Conservation (phyloP, 2,329 filamentous ascomycete species). For the Alternaria solani region DNA sequence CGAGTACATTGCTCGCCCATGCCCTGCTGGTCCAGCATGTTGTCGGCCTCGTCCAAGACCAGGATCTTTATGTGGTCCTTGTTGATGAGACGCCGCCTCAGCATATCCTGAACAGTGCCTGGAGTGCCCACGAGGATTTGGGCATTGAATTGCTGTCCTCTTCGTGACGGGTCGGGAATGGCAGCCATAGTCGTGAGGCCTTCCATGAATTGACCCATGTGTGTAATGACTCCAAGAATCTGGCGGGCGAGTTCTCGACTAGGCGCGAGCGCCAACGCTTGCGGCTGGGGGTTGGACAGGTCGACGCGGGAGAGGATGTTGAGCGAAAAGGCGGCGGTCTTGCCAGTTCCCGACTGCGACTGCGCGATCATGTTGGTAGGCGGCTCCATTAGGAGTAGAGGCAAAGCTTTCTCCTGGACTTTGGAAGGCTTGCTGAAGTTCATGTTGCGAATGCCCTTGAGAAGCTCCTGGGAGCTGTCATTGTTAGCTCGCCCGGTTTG, state of each 20-base stretch:
- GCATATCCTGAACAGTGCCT: conserved; percentile 88
- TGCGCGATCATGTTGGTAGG: conserved; percentile 95
- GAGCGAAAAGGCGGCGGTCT: conserved; percentile 95
- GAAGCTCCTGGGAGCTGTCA: conserved; percentile 54
- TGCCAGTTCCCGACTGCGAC: conserved; percentile 98
- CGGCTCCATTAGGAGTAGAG: conserved; percentile 86
- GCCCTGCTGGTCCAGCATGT: conserved; percentile 97
- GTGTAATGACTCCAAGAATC: conserved; percentile 83
- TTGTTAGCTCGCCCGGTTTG: conserved; percentile 17
- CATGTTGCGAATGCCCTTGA: conserved; percentile 76
- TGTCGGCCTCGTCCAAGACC: conserved; percentile 96
- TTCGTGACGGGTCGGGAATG: conserved; percentile 77
- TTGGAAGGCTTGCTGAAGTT: conserved; percentile 96
- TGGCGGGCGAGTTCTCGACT: conserved; percentile 94
- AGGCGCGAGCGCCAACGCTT: conserved; percentile 88
- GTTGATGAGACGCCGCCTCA: conserved; percentile 79
- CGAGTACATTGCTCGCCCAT: conserved; percentile 93
- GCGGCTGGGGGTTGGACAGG: conserved; percentile 72
- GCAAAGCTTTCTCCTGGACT: conserved; percentile 94
- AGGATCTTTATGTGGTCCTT: conserved; percentile 76
- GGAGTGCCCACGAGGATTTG: conserved; percentile 92
- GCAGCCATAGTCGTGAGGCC: conserved; percentile 80
- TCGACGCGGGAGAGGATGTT: conserved; percentile 91
- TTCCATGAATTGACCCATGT: conserved; percentile 84
- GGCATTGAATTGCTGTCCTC: conserved; percentile 73